A percentile compares a stretch with the other conserved stretches of the same genome.
Conservation (phyloP, 208 protist species). For the Acanthamoeba castellanii region DNA sequence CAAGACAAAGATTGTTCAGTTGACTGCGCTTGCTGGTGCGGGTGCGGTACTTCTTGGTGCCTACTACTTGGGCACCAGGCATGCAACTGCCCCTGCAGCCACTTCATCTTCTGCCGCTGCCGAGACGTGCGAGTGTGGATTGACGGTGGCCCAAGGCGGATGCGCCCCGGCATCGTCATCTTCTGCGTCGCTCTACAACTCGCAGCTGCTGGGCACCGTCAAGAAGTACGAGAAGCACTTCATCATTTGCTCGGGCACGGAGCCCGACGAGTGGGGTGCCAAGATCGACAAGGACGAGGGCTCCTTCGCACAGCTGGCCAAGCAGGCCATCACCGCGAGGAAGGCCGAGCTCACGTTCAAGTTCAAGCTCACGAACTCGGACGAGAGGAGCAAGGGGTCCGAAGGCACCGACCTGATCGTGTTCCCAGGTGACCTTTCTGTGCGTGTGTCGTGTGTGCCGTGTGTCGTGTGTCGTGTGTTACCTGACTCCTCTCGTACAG, state of each 20-base stretch:
- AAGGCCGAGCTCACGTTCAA: conserved; percentile 35
- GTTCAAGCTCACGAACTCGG: conserved; percentile 34
- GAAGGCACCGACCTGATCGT: conserved; percentile 23
- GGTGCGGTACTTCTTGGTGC: not conserved
- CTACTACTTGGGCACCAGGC: not conserved
- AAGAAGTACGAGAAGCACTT: conserved; percentile 51
- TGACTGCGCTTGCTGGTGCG: not conserved
- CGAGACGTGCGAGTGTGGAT: conserved; percentile 4
- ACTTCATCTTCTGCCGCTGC: not conserved
- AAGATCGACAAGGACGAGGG: conserved; percentile 25
- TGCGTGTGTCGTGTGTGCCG: not conserved
- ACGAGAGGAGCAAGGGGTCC: not conserved
- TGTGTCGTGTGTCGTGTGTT: not conserved
- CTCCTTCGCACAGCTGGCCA: not conserved
- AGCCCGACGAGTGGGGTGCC: conserved; percentile 8
- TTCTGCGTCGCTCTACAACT: not conserved
- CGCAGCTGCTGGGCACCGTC: not conserved
- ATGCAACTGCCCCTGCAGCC: not conserved
- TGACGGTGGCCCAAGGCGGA: conserved; percentile 17
- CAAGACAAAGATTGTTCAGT: not conserved
- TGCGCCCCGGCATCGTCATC: not conserved
- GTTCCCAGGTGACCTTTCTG: not conserved
- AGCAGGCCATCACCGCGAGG: not conserved
- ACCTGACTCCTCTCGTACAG: not conserved
- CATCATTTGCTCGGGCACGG: conserved; percentile 40